A percentile compares a stretch with the other conserved stretches of the same genome.
These are phyloP conservation scores for Odontarrhena argentea DNA, from an alignment of 345 rosid species.

Conservation along the genomic window DNA sequence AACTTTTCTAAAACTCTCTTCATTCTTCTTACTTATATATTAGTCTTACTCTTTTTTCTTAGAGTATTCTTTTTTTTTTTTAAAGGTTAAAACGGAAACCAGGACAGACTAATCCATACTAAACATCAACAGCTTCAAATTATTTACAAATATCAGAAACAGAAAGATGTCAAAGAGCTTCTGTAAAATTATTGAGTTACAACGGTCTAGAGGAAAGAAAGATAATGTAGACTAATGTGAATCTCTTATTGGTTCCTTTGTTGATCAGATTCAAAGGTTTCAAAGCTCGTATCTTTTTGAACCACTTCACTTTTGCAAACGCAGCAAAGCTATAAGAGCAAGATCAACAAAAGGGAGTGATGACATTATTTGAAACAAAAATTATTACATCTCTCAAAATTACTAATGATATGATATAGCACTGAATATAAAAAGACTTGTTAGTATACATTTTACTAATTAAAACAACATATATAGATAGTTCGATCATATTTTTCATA, in stretches of 20 bases:
- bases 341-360: background rate
- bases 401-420: background rate
- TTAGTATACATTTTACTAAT: too few relatives aligned
- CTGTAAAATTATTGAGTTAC: background rate
- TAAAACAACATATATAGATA: too few relatives aligned
- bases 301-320: constrained; percentile 25
- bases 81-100: too few relatives aligned
- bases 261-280: background rate
- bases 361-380: background rate
- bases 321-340: constrained; percentile 26
- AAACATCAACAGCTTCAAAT: background rate
- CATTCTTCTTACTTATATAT: too few relatives aligned
- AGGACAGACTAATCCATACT: background rate
- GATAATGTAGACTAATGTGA: background rate
- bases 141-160: background rate
- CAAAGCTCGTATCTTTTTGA: background rate
- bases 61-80: too few relatives aligned
- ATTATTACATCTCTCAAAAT: background rate
- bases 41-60: too few relatives aligned
- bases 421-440: too few relatives aligned
- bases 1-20: too few relatives aligned
- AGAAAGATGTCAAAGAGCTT: background rate
- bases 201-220: background rate
- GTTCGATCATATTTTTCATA: too few relatives aligned
- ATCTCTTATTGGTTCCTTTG: background rate